A percentile compares a stretch with the other conserved stretches of the same genome.
Conservation (phyloP, 768 basidiomycete species). For the Xerocomellus chrysenteron region DNA sequence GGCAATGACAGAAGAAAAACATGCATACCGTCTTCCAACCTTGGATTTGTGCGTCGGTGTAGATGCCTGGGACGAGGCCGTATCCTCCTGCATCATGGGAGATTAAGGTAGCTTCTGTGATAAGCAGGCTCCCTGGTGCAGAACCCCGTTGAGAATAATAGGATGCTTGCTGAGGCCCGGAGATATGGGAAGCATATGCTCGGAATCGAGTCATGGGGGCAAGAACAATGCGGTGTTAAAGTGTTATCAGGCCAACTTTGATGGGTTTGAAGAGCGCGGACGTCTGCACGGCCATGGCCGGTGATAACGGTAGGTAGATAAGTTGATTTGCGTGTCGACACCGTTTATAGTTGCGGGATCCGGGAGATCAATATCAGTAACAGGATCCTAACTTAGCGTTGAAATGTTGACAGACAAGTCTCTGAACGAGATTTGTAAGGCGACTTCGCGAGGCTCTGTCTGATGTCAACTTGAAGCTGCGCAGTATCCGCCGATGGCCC, state of each 20-base stretch:
- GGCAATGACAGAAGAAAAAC: too few species aligned
- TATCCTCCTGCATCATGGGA: constrained; percentile 48
- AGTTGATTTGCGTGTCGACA: too few species aligned
- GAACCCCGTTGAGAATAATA: constrained; percentile 52
- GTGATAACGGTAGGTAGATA: too few species aligned
- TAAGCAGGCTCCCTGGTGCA: constrained; percentile 50
- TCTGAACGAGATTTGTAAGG: too few species aligned
- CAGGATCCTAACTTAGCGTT: too few species aligned
- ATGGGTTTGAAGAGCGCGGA: constrained; percentile 46
- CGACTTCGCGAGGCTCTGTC: too few species aligned
- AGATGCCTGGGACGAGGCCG: constrained; percentile 59
- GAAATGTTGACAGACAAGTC: too few species aligned
- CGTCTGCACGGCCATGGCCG: not conserved
- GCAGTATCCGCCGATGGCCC: too few species aligned
- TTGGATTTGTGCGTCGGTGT: constrained; percentile 52
- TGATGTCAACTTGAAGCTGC: too few species aligned
- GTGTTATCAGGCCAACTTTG: constrained; percentile 39
- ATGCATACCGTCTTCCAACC: constrained; percentile 46
- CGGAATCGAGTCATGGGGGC: constrained; percentile 53
- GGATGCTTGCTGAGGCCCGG: constrained; percentile 36
- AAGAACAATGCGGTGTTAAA: constrained; percentile 52
- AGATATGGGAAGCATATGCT: constrained; percentile 36
- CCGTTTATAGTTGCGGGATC: too few species aligned
- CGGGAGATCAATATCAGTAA: too few species aligned
- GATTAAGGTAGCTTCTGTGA: constrained; percentile 59